phyloP scores from a whole-genome alignment of 164 flowering plant genomes.

The Magnolia changhungtana region DNA sequence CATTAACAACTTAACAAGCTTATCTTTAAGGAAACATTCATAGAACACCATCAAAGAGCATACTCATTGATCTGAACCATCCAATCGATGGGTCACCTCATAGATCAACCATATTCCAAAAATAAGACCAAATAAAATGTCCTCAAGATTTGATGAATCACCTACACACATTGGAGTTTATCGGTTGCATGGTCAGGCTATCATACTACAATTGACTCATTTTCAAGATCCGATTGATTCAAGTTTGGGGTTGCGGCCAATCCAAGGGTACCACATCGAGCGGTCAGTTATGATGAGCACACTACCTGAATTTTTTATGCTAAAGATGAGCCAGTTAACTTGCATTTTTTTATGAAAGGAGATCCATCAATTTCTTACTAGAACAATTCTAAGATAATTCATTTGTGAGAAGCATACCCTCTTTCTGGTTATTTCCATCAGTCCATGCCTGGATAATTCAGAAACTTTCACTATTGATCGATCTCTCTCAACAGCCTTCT shows the following conservation, averaged over 20 bases:
- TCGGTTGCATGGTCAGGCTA: too few relatives aligned
- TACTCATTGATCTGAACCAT: too few relatives aligned
- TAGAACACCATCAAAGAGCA: too few relatives aligned
- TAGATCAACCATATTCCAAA: too few relatives aligned
- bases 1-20: too few relatives aligned
- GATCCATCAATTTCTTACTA: not conserved
- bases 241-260: not conserved
- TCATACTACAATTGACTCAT: too few relatives aligned
- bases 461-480: conserved; percentile 78
- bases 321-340: not conserved
- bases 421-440: conserved; percentile 97
- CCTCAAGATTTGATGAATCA: too few relatives aligned
- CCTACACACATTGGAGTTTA: too few relatives aligned
- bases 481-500: conserved; percentile 86
- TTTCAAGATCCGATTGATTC: too few relatives aligned
- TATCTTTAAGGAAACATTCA: too few relatives aligned
- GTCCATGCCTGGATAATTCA: conserved; percentile 87
- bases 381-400: not conserved
- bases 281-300: not conserved
- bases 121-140: too few relatives aligned
- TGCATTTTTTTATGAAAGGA: not conserved
- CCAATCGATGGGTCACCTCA: too few relatives aligned
- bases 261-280: not conserved
- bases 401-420: conserved; percentile 48
- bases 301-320: not conserved